Base-by-base conservation (phyloP, 1,139 yeast genomes). In the Taphrina deformans region DNA sequence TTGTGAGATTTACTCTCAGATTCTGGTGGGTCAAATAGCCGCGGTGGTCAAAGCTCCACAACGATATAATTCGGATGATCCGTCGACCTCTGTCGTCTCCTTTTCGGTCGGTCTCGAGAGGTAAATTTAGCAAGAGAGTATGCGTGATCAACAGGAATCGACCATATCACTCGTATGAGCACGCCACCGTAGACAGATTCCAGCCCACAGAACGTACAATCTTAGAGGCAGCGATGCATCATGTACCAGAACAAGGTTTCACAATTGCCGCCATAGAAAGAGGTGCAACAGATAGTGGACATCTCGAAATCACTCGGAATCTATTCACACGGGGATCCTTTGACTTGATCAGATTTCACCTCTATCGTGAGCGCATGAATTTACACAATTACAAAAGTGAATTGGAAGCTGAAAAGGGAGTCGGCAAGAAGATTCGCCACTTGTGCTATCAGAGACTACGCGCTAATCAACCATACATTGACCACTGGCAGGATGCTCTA, bases 191-290 rank as follows among this genome's bases (percentile, higher is more conserved):
- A 16, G 66, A 69, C 5, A 48, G 70, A 3, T 74, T 77, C 50
- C 70, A 79, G 2, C 72, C 75, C 6, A 24, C 68, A 2, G 80
- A 79, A 69, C 73, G 73, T 62, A 72, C 75, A 66, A 78, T 85
- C 12, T 73, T 85, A 45, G 73, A 78, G 4, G 74, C 76, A 63
- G 85, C 88, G 4, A 73, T 85, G 68, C 72, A 74, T 2, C 76
- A 78, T 68, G 88, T 92, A 29, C 96, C 96, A 1, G 71, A 75
- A 61, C 79, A 76, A 66, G 98, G 98, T 1, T 90, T 93, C 74
- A 78, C 82, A 66, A 81, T 82, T 52, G 75, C 77, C 46, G 85
- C 96, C 12, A 78, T 93, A 6, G 78, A 83, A 0, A 76, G 80
- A 50, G 88, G 95, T 3, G 79, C 87, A 6, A 79, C 85, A 44